Evolutionary conservation across 1,284 basidiomycete genomes (phyloP).

Genomic region (Vanrija sp.): DNA sequence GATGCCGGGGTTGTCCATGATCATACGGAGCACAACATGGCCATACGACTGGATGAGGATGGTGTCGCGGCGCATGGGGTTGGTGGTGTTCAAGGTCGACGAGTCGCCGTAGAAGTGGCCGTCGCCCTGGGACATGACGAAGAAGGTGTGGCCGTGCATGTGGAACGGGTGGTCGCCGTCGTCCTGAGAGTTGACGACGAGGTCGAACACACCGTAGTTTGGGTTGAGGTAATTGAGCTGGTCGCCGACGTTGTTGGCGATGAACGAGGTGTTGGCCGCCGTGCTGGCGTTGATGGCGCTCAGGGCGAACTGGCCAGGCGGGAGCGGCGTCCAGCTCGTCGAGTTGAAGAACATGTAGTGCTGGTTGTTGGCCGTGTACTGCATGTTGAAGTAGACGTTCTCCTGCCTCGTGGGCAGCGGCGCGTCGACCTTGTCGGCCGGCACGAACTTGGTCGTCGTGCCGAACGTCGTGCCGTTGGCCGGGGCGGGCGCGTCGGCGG

Average conservation of each 20-base stretch:
- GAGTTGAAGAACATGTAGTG: constrained; percentile 26
- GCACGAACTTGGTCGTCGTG: constrained; percentile 2
- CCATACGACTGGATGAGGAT: constrained; percentile 23
- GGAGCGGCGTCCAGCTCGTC: constrained; percentile 13
- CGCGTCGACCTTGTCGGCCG: constrained; percentile 14
- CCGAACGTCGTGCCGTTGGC: background rate
- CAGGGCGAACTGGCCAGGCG: constrained; percentile 3
- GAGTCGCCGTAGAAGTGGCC: constrained; percentile 13
- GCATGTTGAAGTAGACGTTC: constrained; percentile 18
- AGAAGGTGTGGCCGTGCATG: constrained; percentile 32
- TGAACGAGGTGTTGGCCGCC: constrained; percentile 1
- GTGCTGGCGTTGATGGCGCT: background rate
- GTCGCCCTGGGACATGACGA: constrained; percentile 17
- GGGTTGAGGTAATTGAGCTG: constrained; percentile 20
- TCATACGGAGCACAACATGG: constrained; percentile 19
- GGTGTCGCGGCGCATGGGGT: constrained; percentile 31
- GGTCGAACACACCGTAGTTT: constrained; percentile 16
- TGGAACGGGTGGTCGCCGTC: constrained; percentile 35
- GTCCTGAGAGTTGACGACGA: constrained; percentile 25
- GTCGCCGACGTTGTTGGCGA: background rate
- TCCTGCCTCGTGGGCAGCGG: constrained; percentile 1
- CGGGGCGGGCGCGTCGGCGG: constrained; percentile 9
- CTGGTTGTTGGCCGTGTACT: constrained; percentile 18
- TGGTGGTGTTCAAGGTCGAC: constrained; percentile 15
- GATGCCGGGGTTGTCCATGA: constrained; percentile 24